Base-by-base conservation (phyloP, 2,329 filamentous ascomycete species). In the Penicillium sp. region DNA sequence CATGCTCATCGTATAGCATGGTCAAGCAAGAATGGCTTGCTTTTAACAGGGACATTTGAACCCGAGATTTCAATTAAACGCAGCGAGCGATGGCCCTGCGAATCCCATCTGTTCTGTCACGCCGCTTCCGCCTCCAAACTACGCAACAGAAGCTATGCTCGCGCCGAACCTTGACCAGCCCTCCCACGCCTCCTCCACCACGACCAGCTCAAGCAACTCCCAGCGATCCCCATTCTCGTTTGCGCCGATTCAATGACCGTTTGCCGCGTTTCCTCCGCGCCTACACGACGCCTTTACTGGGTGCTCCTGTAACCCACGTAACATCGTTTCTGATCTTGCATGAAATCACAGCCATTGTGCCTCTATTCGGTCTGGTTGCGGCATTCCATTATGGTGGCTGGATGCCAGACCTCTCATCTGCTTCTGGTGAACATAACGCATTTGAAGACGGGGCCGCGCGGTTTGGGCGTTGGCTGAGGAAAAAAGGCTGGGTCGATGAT, bases 271-370 rank as follows among this genome's bases (percentile, higher is more conserved):
- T 79, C 44, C 72, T 93, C 9, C 83, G 77, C 40, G 73, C 70
- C 35, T 85, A 88, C 67, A 81, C 85, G 0, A 65, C 69, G 1
- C 78, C 79, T 0, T 76, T 98, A 2, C 77, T 81, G 40, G 73
- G 76, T 38, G 88, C 88, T 1, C 92, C 92, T 0, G 64, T 88
- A 30, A 85, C 85, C 1, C 87, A 95, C 65, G 72, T 94, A 28
- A 78, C 83, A 1, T 82, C 90, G 0, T 98, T 98, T 62, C 71
- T 96, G 8, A 70, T 95, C 26, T 74, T 98, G 0, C 92, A 98
- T 69, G 92, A 98, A 64, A 61, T 95, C 30, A 96, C 92, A 0
- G 90, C 92, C 7, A 68, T 95, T 8, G 64, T 90, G 1, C 90
- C 90, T 0, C 66, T 96, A 0, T 61, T 93, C 26, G 82, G 77